Conservation (phyloP, 768 basidiomycete genomes). For the Naganishia friedmannii region DNA sequence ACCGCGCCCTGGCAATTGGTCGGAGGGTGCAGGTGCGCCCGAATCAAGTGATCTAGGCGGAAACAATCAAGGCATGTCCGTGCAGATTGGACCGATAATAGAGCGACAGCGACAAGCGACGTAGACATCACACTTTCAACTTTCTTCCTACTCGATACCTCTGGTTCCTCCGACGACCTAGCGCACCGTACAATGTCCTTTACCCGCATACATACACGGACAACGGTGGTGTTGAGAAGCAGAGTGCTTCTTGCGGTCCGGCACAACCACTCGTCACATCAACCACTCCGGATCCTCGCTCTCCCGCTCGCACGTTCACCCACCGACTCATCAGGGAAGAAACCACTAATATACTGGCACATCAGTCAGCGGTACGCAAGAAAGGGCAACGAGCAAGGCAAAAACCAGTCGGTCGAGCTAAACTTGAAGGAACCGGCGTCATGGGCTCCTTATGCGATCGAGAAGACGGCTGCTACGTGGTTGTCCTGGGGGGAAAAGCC, state of each 20-base stretch:
- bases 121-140: too few relatives aligned
- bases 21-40: conserved; percentile 12
- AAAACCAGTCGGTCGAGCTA: conserved; percentile 5
- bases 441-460: conserved; percentile 31
- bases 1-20: conserved; percentile 14
- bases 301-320: conserved; percentile 43
- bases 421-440: conserved; percentile 24
- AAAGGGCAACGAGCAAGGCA: not conserved
- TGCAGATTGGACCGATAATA: too few relatives aligned
- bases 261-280: not conserved
- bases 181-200: conserved; percentile 31
- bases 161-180: too few relatives aligned
- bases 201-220: conserved; percentile 4
- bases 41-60: too few relatives aligned
- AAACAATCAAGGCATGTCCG: not conserved
- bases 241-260: not conserved
- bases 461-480: conserved; percentile 44
- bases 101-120: too few relatives aligned
- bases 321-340: not conserved
- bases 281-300: conserved; percentile 45
- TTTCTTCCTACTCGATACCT: too few relatives aligned
- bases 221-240: not conserved
- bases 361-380: conserved; percentile 25
- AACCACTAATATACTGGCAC: conserved; percentile 30
- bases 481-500: conserved; percentile 43